Evolutionary conservation across 2,329 filamentous ascomycete species (phyloP), one percentile per base, ranked within the genome.

Genomic region (Trichoderma sp.): DNA sequence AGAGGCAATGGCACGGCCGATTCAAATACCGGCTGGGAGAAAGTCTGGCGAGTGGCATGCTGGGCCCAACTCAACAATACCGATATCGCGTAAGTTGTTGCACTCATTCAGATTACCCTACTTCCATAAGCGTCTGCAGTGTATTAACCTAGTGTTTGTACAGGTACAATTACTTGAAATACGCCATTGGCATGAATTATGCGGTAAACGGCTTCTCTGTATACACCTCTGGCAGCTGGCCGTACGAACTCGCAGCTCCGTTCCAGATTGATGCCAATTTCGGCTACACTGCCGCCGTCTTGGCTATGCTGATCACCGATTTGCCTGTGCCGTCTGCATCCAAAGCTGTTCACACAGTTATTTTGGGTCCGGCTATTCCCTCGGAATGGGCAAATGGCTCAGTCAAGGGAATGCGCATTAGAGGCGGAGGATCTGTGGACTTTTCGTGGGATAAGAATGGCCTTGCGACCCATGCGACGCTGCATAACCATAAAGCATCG

Each of bases 181-280:
- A 83, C 49, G 81, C 84, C 1, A 81, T 87, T 18, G 76, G 80
- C 26, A 75, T 79, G 46, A 87, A 87, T 71, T 83, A 86, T 28
- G 85, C 79, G 0, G 76, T 68, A 0, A 88, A 87, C 71, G 81
- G 82, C 2, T 75, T 87, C 34, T 83, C 80, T 52, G 85, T 87
- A 81, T 88, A 87, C 72, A 76, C 71, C 10, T 26, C 49, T n/a
- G 52, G 63, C 52, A 58, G 28, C 52, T 66, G 63, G 63, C 63
- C 63, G 6, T 66, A 66, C 37, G 84, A 79, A 0, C 74, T 76
- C 11, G 75, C 79, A 6, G 75, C 76, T 58, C 84, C 86, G 1
- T 88, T 88, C 71, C 86, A 88, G 77, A 87, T 88, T 68, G 86
- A 88, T 73, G 86, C 85, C 7, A 88, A 88, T 73, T 87, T 86